Base-by-base conservation (phyloP, 129 eudicot genomes). In the Sambucus nigra region DNA sequence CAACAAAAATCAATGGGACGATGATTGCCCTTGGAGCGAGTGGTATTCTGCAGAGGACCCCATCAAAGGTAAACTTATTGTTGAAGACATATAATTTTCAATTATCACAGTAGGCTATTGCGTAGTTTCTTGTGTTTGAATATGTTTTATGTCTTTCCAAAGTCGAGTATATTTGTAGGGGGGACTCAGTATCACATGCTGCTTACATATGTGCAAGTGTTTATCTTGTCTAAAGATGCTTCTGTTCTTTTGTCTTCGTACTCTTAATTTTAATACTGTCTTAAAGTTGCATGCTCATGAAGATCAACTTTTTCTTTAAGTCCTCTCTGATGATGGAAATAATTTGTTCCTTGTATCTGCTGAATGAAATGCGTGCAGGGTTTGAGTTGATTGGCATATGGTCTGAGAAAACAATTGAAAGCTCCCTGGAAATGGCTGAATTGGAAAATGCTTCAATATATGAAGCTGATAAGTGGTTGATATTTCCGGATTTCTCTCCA, bases 31-130 rank as follows among this genome's bases (percentile, higher is more conserved):
- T 42, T 84, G 94, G 95, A 84, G 94, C 69, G 83, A 84, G 66
- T 88, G 97, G 94, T 88, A 80, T 69, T 80, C 92, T 47, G 88
- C 94, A 12, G 97, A 88, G 53, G 97, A 88, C 70, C 97, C 97
- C 2, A 66, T 84, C 55, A 84, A 80, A 80, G 92, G 97, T 84
- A 47, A 25, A 57, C 41, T 53, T 40, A 27, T 38, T 2, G 32
- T 16, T 23, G 57, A 50, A 22, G 31, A 11, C 38, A 47, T n/a
- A 20, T 25, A 47, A 19, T 26, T 60, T 15, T 42, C 21, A 18
- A 35, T 35, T 35, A 2, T 35, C 42, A 3, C 31, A 15, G 16
- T 44, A 24, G 53, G 25, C 24, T 15, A 25, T 14, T 32, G 40
- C 21, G 26, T 38, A 21, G 61, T 59, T 57, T 16, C 52, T 35